Base-by-base conservation (phyloP, 2,329 filamentous ascomycete genomes). In the Xylariomycetidae sp. region DNA sequence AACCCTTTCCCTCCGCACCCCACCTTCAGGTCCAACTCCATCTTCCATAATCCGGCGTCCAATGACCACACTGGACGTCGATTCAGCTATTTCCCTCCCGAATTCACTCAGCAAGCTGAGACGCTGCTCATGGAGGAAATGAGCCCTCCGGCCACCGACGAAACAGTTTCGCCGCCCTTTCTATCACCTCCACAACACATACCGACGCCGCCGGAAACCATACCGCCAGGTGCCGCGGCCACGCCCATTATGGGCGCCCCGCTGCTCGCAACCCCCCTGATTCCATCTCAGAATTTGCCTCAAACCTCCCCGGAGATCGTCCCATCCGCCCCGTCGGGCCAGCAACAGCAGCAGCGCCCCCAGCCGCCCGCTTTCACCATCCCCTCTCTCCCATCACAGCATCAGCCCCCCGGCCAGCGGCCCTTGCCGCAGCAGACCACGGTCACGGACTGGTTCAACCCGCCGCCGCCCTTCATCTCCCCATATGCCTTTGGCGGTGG, bases 1-100 rank as follows among this genome's bases (percentile, higher is more conserved):
- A 59, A 59, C 30, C 62, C 62, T 29, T 63, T 62, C 34, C 42
- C 53, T 37, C 47, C 64, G 40, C 76, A 70, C 27, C 77, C 67
- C 1, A 70, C 67, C 4, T 82, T 82, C 57, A 69, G 79, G 33
- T 81, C 78, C 8, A 80, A 80, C 50, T 82, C 79, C 2, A 82
- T 82, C 39, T 82, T 82, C 55, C 64, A 70, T 43, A 76, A 73
- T 37, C 77, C 77, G 5, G 67, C 70, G 1, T 68, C 67, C 13
- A 69, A 64, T 5, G 73, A 77, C 39, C 61, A 62, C 7, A 66
- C 62, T 25, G 76, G 77, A 6, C 69, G 77, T 15, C 65, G 77
- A 6, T 77, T 79, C 41, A 81, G 77, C 12, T 78, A 80, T 45
- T 81, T 81, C 43, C 76, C 79, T 8, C 78, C 78, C 2, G 77